Conservation (phyloP, 257 asterid species). For the Cynanchum wilfordii region DNA sequence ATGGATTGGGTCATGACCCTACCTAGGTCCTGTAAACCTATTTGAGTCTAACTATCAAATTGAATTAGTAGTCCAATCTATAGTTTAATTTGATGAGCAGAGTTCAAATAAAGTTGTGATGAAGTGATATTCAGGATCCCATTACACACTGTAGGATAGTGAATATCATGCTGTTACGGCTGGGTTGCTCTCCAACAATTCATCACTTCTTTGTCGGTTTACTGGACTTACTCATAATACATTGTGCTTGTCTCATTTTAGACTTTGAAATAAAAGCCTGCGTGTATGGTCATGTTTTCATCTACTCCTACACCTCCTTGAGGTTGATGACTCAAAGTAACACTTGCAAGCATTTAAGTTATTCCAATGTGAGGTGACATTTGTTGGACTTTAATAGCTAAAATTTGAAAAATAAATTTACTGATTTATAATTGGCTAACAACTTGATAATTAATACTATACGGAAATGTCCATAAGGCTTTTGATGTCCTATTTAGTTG, state of each 20-base stretch:
- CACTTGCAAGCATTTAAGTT: neutral
- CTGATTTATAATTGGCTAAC: neutral
- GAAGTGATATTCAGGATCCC: no score
- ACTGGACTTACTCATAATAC: neutral
- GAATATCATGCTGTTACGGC: no score
- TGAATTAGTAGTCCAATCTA: neutral
- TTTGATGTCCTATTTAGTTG: neutral
- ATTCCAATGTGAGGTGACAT: neutral
- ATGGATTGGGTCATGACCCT: neutral
- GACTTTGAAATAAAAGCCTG: neutral
- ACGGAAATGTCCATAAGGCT: neutral
- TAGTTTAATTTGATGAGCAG: neutral
- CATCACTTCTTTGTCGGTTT: neutral
- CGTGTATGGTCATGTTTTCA: neutral
- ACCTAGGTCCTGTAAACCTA: neutral
- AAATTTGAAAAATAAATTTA: neutral
- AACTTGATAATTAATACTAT: neutral
- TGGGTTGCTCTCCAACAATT: neutral
- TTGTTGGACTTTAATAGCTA: neutral
- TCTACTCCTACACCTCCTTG: neutral
- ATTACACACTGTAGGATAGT: no score
- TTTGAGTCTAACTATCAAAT: no score
- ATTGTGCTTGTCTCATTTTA: neutral
- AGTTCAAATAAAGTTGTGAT: neutral
- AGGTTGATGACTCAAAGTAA: neutral